These are phyloP conservation scores for Tephrocybe sp. DNA, from an alignment of 768 basidiomycete genomes.

Conservation along the genomic window DNA sequence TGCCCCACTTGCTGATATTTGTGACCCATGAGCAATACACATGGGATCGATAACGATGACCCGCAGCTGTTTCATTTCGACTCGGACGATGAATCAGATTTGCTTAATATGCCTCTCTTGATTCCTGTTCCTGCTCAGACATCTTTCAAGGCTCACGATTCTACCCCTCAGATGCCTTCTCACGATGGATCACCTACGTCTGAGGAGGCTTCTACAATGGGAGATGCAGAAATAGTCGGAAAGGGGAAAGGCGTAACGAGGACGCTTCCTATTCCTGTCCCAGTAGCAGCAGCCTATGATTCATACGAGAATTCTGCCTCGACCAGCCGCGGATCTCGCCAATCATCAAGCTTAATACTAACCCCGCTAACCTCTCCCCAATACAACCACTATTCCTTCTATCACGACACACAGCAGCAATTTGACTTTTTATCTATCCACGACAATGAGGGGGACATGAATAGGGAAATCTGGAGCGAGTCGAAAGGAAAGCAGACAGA, in stretches of 20 bases:
- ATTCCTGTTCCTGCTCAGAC: conserved; percentile 9
- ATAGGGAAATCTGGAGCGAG: conserved; percentile 11
- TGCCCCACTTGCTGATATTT: neutral
- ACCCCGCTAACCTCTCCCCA: conserved; percentile 24
- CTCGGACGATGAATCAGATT: conserved; percentile 33
- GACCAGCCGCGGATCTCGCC: conserved; percentile 20
- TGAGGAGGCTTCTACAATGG: conserved; percentile 20
- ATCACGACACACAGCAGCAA: conserved; percentile 10
- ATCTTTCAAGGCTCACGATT: conserved; percentile 5
- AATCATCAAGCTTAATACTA: conserved; percentile 19
- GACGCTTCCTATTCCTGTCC: conserved; percentile 46
- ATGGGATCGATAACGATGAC: conserved; percentile 55
- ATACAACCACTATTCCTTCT: conserved; percentile 11
- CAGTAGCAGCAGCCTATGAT: conserved; percentile 34
- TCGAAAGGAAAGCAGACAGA: conserved; percentile 61
- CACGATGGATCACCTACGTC: conserved; percentile 27
- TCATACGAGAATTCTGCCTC: conserved; percentile 32
- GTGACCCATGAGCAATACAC: conserved; percentile 29
- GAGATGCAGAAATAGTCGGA: conserved; percentile 19
- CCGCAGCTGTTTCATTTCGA: conserved; percentile 47
- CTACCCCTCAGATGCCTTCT: conserved; percentile 23
- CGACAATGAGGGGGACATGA: neutral
- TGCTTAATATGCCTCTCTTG: conserved; percentile 6
- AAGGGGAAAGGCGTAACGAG: conserved; percentile 59
- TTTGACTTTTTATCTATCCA: conserved; percentile 15